A percentile compares a stretch with the other conserved stretches of the same genome.
phyloP scores from a whole-genome alignment of 1,284 basidiomycete genomes.

The Moniliophthora roreri region DNA sequence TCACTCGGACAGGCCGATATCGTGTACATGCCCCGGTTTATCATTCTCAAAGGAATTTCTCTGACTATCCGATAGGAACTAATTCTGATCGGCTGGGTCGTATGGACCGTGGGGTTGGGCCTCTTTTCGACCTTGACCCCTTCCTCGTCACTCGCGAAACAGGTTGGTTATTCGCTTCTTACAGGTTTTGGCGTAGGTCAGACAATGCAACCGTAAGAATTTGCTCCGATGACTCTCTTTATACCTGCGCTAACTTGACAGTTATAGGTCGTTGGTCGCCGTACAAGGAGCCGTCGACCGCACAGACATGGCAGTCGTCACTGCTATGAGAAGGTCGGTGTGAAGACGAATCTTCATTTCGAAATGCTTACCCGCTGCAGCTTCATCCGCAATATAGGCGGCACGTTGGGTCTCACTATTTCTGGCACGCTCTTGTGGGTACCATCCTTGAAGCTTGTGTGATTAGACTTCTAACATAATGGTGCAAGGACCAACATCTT shows the following conservation, averaged over 20 bases:
- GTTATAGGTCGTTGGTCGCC: slow-evolving; percentile 17
- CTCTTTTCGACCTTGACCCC: slow-evolving; percentile 19
- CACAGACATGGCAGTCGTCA: slow-evolving; percentile 24
- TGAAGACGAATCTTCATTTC: background rate
- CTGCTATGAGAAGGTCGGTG: slow-evolving; percentile 20
- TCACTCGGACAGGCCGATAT: slow-evolving; percentile 22
- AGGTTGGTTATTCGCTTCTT: slow-evolving; percentile 22
- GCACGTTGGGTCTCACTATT: slow-evolving; percentile 23
- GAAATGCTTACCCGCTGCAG: slow-evolving; percentile 3
- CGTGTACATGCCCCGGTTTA: slow-evolving; percentile 11
- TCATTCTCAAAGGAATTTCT: background rate
- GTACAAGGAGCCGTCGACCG: slow-evolving; percentile 23
- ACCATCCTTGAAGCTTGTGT: background rate
- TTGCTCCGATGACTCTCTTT: background rate
- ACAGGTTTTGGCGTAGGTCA: slow-evolving; percentile 24
- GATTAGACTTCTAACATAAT: background rate
- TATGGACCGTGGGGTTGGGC: slow-evolving; percentile 22
- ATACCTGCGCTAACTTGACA: background rate
- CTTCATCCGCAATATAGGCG: slow-evolving; percentile 22
- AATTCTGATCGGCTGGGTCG: slow-evolving; percentile 22
- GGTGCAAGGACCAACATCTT: background rate
- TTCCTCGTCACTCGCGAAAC: slow-evolving; percentile 16
- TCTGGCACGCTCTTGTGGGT: slow-evolving; percentile 22
- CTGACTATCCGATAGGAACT: slow-evolving; percentile 19
- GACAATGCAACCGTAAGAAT: slow-evolving; percentile 19